Evolutionary conservation across 2,329 filamentous ascomycete species (phyloP).

Genomic region (Aspergillus costaricaensis): DNA sequence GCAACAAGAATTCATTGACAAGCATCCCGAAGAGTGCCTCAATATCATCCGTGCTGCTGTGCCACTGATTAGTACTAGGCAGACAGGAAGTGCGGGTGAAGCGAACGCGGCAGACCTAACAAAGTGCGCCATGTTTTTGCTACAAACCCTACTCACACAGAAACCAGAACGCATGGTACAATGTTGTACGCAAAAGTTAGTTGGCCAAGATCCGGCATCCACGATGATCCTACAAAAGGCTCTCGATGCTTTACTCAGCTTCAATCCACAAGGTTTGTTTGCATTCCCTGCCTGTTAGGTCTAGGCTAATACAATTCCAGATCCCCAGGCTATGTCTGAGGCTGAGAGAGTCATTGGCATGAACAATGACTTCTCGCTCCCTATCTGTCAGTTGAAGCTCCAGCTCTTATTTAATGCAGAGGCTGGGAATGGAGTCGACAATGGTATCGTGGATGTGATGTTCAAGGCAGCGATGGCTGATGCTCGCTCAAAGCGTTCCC

Average conservation of each 20-base stretch:
- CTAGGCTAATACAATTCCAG: conserved; percentile 15
- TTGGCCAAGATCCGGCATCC: conserved; percentile 29
- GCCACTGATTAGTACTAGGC: conserved; percentile 20
- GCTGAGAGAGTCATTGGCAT: conserved; percentile 39
- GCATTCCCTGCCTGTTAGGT: background rate
- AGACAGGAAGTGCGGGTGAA: background rate
- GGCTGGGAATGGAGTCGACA: conserved; percentile 29
- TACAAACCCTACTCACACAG: conserved; percentile 38
- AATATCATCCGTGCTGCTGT: conserved; percentile 37
- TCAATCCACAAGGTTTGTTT: conserved; percentile 24
- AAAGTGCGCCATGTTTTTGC: conserved; percentile 29
- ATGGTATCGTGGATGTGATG: conserved; percentile 41
- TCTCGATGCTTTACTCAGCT: conserved; percentile 36
- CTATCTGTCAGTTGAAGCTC: conserved; percentile 46
- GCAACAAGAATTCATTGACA: conserved; percentile 42
- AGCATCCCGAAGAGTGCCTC: conserved; percentile 37
- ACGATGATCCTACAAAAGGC: conserved; percentile 32
- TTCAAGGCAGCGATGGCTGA: conserved; percentile 43
- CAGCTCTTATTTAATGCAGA: conserved; percentile 42
- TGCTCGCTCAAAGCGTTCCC: conserved; percentile 34
- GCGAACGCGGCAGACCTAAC: conserved; percentile 21
- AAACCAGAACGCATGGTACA: conserved; percentile 32
- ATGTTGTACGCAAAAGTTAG: conserved; percentile 33
- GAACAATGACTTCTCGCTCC: conserved; percentile 46
- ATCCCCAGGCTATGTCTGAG: conserved; percentile 25